Evolutionary conservation across 2,329 filamentous ascomycete species (phyloP).

Genomic region (Fusarium avenaceum): DNA sequence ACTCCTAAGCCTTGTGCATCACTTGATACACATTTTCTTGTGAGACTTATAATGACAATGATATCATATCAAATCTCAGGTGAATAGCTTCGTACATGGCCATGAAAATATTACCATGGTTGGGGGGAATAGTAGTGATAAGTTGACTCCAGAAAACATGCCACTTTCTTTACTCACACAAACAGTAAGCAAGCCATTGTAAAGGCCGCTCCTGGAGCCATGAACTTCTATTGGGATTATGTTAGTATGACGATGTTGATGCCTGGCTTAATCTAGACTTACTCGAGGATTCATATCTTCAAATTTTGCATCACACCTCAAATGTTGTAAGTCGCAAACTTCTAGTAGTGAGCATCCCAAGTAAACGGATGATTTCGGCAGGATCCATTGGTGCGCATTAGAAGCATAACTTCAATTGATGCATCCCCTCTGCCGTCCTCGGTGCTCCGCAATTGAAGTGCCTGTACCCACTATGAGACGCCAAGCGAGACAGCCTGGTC

Average conservation of each 20-base stretch:
- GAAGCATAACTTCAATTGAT: constrained; percentile 50
- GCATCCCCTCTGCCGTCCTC: constrained; percentile 27
- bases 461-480: constrained; percentile 16
- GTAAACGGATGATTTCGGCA: constrained; percentile 23
- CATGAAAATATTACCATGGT: not conserved
- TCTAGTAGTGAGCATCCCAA: constrained; percentile 8
- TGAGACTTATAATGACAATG: not conserved
- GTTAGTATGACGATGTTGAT: constrained; percentile 5
- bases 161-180: constrained; percentile 54
- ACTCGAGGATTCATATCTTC: constrained; percentile 51
- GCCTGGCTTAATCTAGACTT: not conserved
- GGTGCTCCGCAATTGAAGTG: constrained; percentile 9
- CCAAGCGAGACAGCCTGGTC: constrained; percentile 33
- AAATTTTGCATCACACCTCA: not conserved
- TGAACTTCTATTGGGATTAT: constrained; percentile 55
- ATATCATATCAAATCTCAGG: not conserved
- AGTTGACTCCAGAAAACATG: constrained; percentile 26
- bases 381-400: constrained; percentile 23
- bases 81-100: not conserved
- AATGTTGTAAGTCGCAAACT: constrained; percentile 5
- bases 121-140: not conserved
- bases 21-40: not conserved
- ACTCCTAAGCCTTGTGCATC: not conserved
- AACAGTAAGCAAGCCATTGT: constrained; percentile 67
- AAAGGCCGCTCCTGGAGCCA: constrained; percentile 66